Percentiles rank a stretch among this genome's conserved stretches.
These are phyloP conservation scores for Anthracocystis panici-leucophaei DNA, from an alignment of 1,284 basidiomycete species.

Conservation along the genomic window DNA sequence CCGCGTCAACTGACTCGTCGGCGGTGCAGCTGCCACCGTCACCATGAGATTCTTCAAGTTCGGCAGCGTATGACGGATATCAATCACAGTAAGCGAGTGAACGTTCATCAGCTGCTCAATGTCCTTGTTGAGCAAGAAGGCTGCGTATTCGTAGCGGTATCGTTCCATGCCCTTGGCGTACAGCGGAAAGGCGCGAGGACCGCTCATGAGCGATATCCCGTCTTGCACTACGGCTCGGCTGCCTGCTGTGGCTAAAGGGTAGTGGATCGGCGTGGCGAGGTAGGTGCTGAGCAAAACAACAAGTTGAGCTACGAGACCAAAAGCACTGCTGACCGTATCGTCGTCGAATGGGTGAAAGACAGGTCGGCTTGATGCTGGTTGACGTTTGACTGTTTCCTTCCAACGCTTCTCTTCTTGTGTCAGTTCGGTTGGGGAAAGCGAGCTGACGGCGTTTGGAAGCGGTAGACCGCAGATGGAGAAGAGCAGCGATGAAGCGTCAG, in stretches of 20 bases:
- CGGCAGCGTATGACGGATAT: constrained; percentile 93
- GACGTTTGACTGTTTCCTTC: constrained; percentile 31
- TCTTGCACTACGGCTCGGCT: constrained; percentile 64
- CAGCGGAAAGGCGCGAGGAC: constrained; percentile 75
- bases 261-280: constrained; percentile 59
- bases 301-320: constrained; percentile 65
- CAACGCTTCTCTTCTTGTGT: constrained; percentile 38
- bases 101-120: constrained; percentile 76
- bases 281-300: constrained; percentile 61
- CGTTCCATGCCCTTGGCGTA: constrained; percentile 93
- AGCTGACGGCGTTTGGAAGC: constrained; percentile 58
- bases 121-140: constrained; percentile 96
- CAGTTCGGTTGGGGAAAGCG: constrained; percentile 24
- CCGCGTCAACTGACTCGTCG: constrained; percentile 37
- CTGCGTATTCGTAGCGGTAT: constrained; percentile 97
- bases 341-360: constrained; percentile 52
- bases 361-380: constrained; percentile 15
- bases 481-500: constrained; percentile 60
- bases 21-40: constrained; percentile 74
- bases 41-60: constrained; percentile 94
- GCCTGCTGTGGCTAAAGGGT: constrained; percentile 61
- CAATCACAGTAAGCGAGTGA: constrained; percentile 76
- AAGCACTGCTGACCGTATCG: constrained; percentile 55
- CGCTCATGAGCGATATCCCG: constrained; percentile 65
- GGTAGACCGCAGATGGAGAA: constrained; percentile 63